These are phyloP conservation scores for Eucalyptus camaldulensis DNA, from an alignment of 345 rosid genomes.

Conservation along the genomic window DNA sequence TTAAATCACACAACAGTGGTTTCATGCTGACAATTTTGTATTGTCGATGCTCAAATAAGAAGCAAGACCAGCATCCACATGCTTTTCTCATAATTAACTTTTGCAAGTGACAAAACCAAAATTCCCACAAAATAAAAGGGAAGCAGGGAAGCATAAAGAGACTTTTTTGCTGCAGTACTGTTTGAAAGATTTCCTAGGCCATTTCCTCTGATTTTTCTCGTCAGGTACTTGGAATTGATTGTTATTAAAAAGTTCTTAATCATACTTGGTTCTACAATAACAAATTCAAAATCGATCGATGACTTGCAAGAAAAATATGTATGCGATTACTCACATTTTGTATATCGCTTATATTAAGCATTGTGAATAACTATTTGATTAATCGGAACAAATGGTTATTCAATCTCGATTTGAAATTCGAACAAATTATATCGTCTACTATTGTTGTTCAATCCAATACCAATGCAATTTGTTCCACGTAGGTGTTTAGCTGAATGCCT, in stretches of 20 bases:
- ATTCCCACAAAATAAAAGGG: not conserved
- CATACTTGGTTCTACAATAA: not conserved
- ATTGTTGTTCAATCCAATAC: not conserved
- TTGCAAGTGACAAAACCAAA: too few relatives aligned
- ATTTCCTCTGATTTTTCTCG: not conserved
- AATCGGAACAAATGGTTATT: rapidly evolving
- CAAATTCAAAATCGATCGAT: not conserved
- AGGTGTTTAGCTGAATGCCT: not conserved
- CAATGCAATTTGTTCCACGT: not conserved
- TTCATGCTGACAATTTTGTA: too few relatives aligned
- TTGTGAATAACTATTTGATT: not conserved
- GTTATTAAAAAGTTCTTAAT: not conserved
- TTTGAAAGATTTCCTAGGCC: not conserved
- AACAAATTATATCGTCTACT: not conserved
- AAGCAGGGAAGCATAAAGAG: not conserved
- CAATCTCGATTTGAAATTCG: not conserved
- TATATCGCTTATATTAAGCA: rapidly evolving
- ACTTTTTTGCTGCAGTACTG: not conserved
- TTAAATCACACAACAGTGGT: too few relatives aligned
- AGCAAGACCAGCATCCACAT: too few relatives aligned
- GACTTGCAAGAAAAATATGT: not conserved
- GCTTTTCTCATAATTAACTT: too few relatives aligned
- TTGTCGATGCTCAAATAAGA: too few relatives aligned
- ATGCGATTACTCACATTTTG: not conserved
- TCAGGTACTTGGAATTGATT: slow-evolving; percentile 27